Evolutionary conservation across 768 basidiomycete genomes (phyloP), one percentile per base, ranked within the genome.

Genomic region (Fomitopsis serialis): DNA sequence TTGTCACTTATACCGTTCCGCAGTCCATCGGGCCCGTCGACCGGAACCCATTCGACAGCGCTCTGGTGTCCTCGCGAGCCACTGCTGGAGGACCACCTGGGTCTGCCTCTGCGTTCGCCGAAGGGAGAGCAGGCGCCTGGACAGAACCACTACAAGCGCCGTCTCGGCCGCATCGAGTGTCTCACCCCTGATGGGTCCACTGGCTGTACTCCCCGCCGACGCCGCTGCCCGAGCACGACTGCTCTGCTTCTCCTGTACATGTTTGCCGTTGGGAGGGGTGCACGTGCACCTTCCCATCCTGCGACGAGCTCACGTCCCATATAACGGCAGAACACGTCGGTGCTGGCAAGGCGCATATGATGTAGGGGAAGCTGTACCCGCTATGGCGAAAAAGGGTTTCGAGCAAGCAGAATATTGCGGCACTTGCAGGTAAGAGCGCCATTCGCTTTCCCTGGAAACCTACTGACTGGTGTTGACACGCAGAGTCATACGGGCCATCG

Each of bases 351-450:
- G 84, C 87, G 12, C 80, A 22, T 98, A 98, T 59, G 84, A 87
- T 98, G 96, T 64, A 78, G 96, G 95, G 81, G 81, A 15, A 82
- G 80, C 0, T 98, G 96, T 63, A 68, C 70, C 10, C 74, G 90
- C 29, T 74, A 85, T 54, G 84, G 84, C 1, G 66, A 68, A n/a
- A 75, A 77, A 49, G 87, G 86, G 2, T 96, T 61, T 74, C 86
- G 17, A 94, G 89, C 70, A 88, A 94, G 67, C 95, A 97, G 70
- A 97, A 91, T 97, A 48, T 85, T 90, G 59, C 76, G 96, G 48
- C 96, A 98, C 72, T 70, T 97, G 42, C 93, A 93, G 74, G 89
- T 89, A 54, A 12, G 72, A 48, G 1, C 36, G n/a, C n/a, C n/a
- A n/a, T n/a, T n/a, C n/a, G n/a, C 29, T 37, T 51, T 29, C 51